A percentile compares a stretch with the other conserved stretches of the same genome.
Conservation (phyloP, 371 early-diverging fungal genomes). For the Rhizomucor pusillus region DNA sequence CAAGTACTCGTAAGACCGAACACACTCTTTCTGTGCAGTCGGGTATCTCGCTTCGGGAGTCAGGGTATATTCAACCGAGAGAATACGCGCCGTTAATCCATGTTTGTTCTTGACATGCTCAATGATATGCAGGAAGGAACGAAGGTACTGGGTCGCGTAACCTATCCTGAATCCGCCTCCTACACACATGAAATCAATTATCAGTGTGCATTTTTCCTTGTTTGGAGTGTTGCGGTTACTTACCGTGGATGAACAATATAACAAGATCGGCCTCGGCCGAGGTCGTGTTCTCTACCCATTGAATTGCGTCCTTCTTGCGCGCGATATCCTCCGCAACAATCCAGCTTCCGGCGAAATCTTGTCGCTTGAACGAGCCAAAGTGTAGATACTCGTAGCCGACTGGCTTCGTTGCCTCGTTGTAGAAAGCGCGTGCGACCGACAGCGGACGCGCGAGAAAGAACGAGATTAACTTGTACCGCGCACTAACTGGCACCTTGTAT, state of each 20-base stretch:
- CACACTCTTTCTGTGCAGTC: constrained; percentile 21
- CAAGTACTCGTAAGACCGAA: constrained; percentile 30
- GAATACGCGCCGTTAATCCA: constrained; percentile 7
- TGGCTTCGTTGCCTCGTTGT: no score
- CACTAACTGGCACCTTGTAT: no score
- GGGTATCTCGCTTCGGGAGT: constrained; percentile 29
- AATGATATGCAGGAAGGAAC: constrained; percentile 11
- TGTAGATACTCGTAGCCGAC: no score
- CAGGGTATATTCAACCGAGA: constrained; percentile 22
- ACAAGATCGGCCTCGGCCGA: constrained; percentile 11
- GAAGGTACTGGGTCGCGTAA: constrained; percentile 15
- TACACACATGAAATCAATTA: no score
- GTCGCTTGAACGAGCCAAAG: no score
- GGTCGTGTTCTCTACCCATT: constrained; percentile 8
- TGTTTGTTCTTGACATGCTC: constrained; percentile 8
- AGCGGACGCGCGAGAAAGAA: no score
- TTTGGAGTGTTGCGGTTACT: no score
- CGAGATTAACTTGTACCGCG: no score
- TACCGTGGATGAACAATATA: constrained; percentile 18
- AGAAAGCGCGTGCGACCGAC: no score
- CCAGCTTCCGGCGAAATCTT: no score
- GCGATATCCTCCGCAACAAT: no score
- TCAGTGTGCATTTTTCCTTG: no score
- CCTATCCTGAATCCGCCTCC: constrained; percentile 3
- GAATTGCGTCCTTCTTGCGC: not conserved